These are phyloP conservation scores for Corylus avellana DNA, from an alignment of 306 rosid species.

Conservation along the genomic window DNA sequence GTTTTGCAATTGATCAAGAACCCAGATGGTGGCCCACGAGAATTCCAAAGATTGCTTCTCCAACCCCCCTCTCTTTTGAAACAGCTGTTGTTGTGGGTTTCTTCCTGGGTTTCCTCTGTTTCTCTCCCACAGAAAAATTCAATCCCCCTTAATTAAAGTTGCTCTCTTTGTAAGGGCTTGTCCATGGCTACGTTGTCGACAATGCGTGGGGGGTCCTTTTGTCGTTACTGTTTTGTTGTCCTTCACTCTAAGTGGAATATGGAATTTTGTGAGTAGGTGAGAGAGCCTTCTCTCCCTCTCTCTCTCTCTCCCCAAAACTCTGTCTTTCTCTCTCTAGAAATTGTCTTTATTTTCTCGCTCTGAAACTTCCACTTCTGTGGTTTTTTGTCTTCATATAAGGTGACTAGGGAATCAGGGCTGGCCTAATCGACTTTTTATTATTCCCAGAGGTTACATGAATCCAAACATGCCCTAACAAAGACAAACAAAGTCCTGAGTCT, in stretches of 20 bases:
- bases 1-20: slow-evolving; percentile 47
- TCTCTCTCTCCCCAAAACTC: slow-evolving; percentile 12
- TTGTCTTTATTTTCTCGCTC: slow-evolving; percentile 25
- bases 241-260: slow-evolving; percentile 55
- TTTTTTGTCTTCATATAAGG: slow-evolving; percentile 50
- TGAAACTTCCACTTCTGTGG: slow-evolving; percentile 27
- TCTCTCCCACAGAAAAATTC: slow-evolving; percentile 28
- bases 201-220: slow-evolving; percentile 61
- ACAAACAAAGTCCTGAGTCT: slow-evolving; percentile 51
- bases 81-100: background rate
- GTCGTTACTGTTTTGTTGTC: slow-evolving; percentile 68
- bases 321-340: slow-evolving; percentile 16
- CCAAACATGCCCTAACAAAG: slow-evolving; percentile 70
- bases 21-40: slow-evolving; percentile 37
- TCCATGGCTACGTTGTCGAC: slow-evolving; percentile 68
- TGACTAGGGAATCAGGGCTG: slow-evolving; percentile 65
- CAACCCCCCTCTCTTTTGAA: background rate
- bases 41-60: slow-evolving; percentile 45
- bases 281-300: slow-evolving; percentile 1
- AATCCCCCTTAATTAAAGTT: slow-evolving; percentile 27
- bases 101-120: slow-evolving; percentile 25
- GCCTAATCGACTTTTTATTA: slow-evolving; percentile 34
- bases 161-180: slow-evolving; percentile 36
- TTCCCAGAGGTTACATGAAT: slow-evolving; percentile 46
- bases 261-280: slow-evolving; percentile 50